Base-by-base conservation (phyloP, 164 flowering plant genomes). In the Annona cherimola region DNA sequence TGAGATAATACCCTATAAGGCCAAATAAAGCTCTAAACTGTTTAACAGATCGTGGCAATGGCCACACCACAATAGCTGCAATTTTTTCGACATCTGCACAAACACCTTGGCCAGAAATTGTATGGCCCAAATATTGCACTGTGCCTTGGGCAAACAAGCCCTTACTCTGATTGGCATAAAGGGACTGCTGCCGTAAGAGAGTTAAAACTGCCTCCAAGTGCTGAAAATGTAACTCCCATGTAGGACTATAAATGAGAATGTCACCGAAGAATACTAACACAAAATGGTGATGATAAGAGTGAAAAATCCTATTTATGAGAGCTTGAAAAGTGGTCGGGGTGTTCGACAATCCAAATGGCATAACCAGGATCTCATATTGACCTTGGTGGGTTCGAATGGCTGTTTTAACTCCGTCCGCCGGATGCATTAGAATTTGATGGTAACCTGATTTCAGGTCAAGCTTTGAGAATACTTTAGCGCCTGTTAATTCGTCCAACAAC, bases 281-380 rank as follows among this genome's bases (percentile, higher is more conserved):
- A 7, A 67, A 67, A 12, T 44, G 44, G 3, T n/a, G 16, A 4
- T 42, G 64, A 35, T 19, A 70, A 42, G 46, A 11, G 12, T 40
- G 54, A 39, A 70, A 70, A 0, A 73, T 6, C 42, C 20, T 20
- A 59, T 74, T 74, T 40, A 74, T 74, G 3, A 41, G n/a, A 7
- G 55, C 55, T n/a, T 44, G 69, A 45, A 67, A 67, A 6, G 57
- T 67, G 14, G 57, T 2, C 2, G 57, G 57, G 2, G 59, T 40
- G n/a, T 67, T 67, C 1, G 39, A 4, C 2, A 67, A 0, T 3
- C 59, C 69, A 42, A 68, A 62, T 1, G 69, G 61, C 60, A 41
- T 69, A 0, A 74, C 46, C 26, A 69, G 6, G 63, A 50, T 60
- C 66, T 74, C 72, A 60, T 68, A 76, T 16, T 72, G 69, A 40